Evolutionary conservation across 2,329 filamentous ascomycete genomes (phyloP).

Genomic region (Catunica adiposa): DNA sequence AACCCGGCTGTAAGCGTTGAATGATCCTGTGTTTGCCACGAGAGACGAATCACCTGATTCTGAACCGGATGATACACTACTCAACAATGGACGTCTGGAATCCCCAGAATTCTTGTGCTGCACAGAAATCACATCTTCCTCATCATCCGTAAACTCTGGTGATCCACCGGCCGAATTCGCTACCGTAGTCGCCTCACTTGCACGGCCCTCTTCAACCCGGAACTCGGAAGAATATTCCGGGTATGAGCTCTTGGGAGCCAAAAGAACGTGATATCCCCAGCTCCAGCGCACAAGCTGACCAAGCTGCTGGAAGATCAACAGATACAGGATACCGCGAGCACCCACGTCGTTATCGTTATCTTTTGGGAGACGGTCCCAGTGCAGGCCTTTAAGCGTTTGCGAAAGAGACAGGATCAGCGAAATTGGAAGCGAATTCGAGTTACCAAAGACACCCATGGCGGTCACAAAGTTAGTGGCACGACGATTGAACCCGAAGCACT

Average conservation of each 20-base stretch:
- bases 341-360: slow-evolving; percentile 93
- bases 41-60: neutral
- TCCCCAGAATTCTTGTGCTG: slow-evolving; percentile 7
- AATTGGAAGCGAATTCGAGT: slow-evolving; percentile 94
- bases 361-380: slow-evolving; percentile 80
- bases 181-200: slow-evolving; percentile 34
- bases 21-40: neutral
- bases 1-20: neutral
- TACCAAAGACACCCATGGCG: slow-evolving; percentile 94
- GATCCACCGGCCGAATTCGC: slow-evolving; percentile 33
- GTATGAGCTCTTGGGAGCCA: slow-evolving; percentile 69
- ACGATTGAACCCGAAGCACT: slow-evolving; percentile 64
- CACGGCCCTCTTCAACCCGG: slow-evolving; percentile 22
- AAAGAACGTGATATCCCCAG: slow-evolving; percentile 88
- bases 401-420: slow-evolving; percentile 89
- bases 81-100: slow-evolving; percentile 7
- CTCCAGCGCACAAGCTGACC: slow-evolving; percentile 93
- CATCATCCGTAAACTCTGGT: slow-evolving; percentile 32
- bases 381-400: slow-evolving; percentile 76
- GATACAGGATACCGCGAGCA: slow-evolving; percentile 82
- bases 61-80: neutral
- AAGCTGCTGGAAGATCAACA: slow-evolving; percentile 94
- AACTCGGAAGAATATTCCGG: slow-evolving; percentile 42
- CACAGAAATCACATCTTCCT: slow-evolving; percentile 19
- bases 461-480: slow-evolving; percentile 86